Evolutionary conservation across 495 filamentous ascomycete genomes (phyloP), one percentile per base, ranked within the genome.

Genomic region (Podospora australis): DNA sequence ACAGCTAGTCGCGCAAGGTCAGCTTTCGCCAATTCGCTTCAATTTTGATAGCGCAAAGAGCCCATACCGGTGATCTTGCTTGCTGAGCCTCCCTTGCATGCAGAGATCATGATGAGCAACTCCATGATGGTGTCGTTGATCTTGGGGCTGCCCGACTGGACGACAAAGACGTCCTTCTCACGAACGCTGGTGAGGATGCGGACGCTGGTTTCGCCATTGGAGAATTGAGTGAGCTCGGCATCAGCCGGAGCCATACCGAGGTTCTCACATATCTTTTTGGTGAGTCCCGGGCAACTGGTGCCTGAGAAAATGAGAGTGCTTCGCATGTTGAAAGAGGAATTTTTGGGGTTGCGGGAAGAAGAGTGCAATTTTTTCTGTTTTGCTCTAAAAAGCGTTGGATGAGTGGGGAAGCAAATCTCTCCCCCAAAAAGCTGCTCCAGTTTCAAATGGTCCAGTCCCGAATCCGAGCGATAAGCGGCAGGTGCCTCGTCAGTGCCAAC

Each of bases 51-150:
- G 24, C 6, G 25, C 38, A 34, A 19, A 16, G 13, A 48, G 46
- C 46, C 66, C 81, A 55, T 75, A 95, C 91, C 91, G 60, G 92
- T 98, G 68, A 98, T 90, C 55, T 91, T 95, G 73, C 90, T 95
- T 43, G 94, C 87, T 32, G 94, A 97, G 48, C 90, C 91, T 62
- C 92, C 89, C 65, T 95, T 98, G 77, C 92, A 97, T 43, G 92
- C 92, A 49, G 88, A 91, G 58, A 97, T 96, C 85, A 98, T 90
- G 67, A 98, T 96, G 59, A 97, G 80, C 49, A 98, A 77, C 75
- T 98, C 92, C 87, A 98, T 95, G 60, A 98, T 86, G 54, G 87
- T 91, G 70, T 98, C 94, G 70, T 98, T 98, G 77, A 96, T 94
- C 78, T 87, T 90, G 58, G 79, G 75, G 68, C 94, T 96, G 45